Conservation (phyloP, 2,329 filamentous ascomycete species). For the Zasmidium angulare region DNA sequence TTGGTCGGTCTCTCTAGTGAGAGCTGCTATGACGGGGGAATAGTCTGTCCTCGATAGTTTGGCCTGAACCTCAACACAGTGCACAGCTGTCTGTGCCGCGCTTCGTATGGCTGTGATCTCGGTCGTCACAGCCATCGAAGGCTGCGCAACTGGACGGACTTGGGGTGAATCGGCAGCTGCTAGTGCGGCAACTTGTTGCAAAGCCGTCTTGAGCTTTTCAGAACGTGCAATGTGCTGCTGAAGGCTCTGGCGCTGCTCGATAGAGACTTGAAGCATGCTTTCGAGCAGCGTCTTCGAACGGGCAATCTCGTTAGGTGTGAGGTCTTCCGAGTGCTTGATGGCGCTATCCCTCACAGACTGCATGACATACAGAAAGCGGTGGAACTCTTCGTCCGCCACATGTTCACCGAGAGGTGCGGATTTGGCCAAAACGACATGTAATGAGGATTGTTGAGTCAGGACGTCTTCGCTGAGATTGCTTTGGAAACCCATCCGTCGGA, state of each 20-base stretch:
- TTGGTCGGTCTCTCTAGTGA: not conserved
- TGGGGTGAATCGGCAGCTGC: slow-evolving; percentile 1
- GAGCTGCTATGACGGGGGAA: slow-evolving; percentile 6
- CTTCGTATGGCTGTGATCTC: slow-evolving; percentile 6
- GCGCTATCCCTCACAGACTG: slow-evolving; percentile 65
- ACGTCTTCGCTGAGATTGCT: slow-evolving; percentile 75
- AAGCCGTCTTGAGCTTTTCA: slow-evolving; percentile 1
- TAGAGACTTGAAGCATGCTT: slow-evolving; percentile 64
- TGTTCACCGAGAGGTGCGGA: slow-evolving; percentile 33
- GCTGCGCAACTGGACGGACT: not conserved
- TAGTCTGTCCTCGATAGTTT: slow-evolving; percentile 19
- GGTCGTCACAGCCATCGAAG: not conserved
- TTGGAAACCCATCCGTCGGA: slow-evolving; percentile 86
- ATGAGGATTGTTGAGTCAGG: slow-evolving; percentile 70
- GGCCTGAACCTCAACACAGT: slow-evolving; percentile 16
- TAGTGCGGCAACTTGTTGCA: slow-evolving; percentile 13
- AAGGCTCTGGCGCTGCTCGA: slow-evolving; percentile 20
- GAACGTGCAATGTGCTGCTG: slow-evolving; percentile 5
- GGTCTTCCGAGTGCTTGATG: slow-evolving; percentile 77
- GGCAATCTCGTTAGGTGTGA: slow-evolving; percentile 75
- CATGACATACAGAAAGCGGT: slow-evolving; percentile 74
- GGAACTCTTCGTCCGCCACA: slow-evolving; percentile 68
- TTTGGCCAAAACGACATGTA: slow-evolving; percentile 67
- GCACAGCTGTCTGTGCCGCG: slow-evolving; percentile 9
- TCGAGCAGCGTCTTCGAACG: slow-evolving; percentile 85